Base-by-base conservation (phyloP, 345 rosid species). In the Moricandia arvensis region DNA sequence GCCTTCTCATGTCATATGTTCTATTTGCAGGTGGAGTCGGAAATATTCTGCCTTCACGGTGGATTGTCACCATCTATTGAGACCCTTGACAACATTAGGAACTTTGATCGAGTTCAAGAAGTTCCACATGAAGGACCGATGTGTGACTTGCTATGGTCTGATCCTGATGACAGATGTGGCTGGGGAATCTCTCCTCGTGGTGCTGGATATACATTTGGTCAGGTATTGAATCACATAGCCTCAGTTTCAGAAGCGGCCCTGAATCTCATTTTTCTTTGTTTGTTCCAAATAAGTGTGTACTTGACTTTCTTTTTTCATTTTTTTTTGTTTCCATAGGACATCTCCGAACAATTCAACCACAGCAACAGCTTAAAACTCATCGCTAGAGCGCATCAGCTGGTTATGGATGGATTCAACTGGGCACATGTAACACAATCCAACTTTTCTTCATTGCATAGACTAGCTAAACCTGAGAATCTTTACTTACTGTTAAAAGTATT, bases 111-210 rank as follows among this genome's bases (percentile, higher is more conserved):
- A 29, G 93, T 89, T 79, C 97, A 90, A 85, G 97, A 93, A 84
- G 97, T 93, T 76, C 98, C 98, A 33, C 98, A 93, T 64, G 98
- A 93, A 80, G 98, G 98, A 73, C 97, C 98, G 27, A 91, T 93
- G 97, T 93, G 98, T 75, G 98, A 93, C 82, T 93, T 93, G n/a
- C 80, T 93, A 75, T 93, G 98, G 98, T 91, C 97, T 43, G 98
- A 91, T 62, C 98, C 98, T 1, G 98, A 93, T 75, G 98, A 93
- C 78, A 86, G 97, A 2, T 91, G 97, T 85, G 97, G 96, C 38
- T 93, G 96, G 98, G 98, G 97, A 27, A 90, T 93, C 81, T 91
- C 97, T 69, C 98, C 98, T 1, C 87, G 98, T 74, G 98, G 98
- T 75, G 98, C 97, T 8, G 97, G 97, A 62, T 91, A 91, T 83